Evolutionary conservation across 805 yeast genomes (phyloP).

Genomic region (Kazachstania viticola): DNA sequence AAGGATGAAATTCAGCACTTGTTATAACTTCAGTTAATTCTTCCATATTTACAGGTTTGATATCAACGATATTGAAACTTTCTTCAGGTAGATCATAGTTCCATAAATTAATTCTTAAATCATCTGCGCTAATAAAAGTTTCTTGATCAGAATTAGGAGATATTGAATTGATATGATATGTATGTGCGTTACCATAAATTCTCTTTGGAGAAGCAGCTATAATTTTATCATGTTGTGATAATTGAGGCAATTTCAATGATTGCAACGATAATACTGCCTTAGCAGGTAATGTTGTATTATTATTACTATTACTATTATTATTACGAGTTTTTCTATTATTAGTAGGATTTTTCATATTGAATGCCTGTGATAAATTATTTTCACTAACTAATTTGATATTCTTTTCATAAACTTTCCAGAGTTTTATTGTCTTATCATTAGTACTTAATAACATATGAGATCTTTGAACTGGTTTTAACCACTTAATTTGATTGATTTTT

Average conservation of each 20-base stretch:
- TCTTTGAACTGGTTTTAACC: conserved; percentile 78
- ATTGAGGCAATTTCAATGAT: conserved; percentile 66
- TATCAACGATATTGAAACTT: conserved; percentile 92
- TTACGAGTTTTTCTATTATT: too few relatives aligned
- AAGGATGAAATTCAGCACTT: conserved; percentile 91
- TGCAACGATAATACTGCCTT: conserved; percentile 26
- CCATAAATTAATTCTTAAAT: conserved; percentile 91
- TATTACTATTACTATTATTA: not conserved
- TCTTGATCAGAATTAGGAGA: conserved; percentile 93
- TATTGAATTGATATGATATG: conserved; percentile 94
- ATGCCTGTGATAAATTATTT: conserved; percentile 57
- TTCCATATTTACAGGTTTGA: conserved; percentile 97
- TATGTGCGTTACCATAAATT: conserved; percentile 91
- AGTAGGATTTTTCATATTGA: conserved; percentile 6
- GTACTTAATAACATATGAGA: conserved; percentile 87
- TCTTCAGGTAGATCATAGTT: conserved; percentile 89
- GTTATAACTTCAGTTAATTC: conserved; percentile 97
- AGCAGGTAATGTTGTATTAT: not conserved
- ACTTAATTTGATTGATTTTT: conserved; percentile 92
- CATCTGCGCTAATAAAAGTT: conserved; percentile 87
- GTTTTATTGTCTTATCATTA: conserved; percentile 95
- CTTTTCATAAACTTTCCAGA: conserved; percentile 92
- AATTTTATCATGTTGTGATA: conserved; percentile 89
- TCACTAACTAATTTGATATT: conserved; percentile 86
- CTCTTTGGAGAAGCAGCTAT: conserved; percentile 90